Evolutionary conservation across 768 basidiomycete genomes (phyloP).

Genomic region (Suillus subaureus): DNA sequence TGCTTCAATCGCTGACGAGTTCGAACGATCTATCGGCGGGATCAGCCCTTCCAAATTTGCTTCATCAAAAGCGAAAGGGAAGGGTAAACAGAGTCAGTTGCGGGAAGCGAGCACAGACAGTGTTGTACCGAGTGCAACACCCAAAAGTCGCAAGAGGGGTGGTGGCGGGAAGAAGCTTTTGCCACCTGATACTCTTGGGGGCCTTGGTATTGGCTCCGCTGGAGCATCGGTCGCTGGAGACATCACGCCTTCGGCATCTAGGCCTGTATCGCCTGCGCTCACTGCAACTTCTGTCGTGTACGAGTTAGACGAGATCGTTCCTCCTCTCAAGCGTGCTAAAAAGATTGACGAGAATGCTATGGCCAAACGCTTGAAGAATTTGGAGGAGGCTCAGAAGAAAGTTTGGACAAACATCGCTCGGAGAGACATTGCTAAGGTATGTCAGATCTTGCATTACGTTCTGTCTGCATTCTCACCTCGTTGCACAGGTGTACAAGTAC

Average conservation of each 20-base stretch:
- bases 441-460: conserved; percentile 9
- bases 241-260: conserved; percentile 66
- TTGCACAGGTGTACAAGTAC: conserved; percentile 74
- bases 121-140: conserved; percentile 38
- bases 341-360: conserved; percentile 73
- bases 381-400: conserved; percentile 86
- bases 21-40: conserved; percentile 45
- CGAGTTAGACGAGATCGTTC: conserved; percentile 70
- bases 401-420: conserved; percentile 90
- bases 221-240: conserved; percentile 60
- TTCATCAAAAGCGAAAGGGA: conserved; percentile 47
- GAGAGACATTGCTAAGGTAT: conserved; percentile 81
- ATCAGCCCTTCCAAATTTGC: conserved; percentile 38
- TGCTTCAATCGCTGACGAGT: conserved; percentile 46
- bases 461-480: conserved; percentile 12
- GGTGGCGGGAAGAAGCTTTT: conserved; percentile 56
- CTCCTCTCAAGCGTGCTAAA: conserved; percentile 74
- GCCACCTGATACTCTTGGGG: conserved; percentile 53
- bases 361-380: conserved; percentile 70
- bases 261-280: conserved; percentile 66
- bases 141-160: conserved; percentile 59
- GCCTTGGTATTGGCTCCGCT: conserved; percentile 52
- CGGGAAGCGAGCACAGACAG: conserved; percentile 66
- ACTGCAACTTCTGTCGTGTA: conserved; percentile 63
- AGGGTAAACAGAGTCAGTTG: conserved; percentile 48